Percentiles rank a stretch among this genome's conserved stretches.
These are phyloP conservation scores for Podaxis carcinomalis DNA, from an alignment of 768 basidiomycete species.

Conservation along the genomic window DNA sequence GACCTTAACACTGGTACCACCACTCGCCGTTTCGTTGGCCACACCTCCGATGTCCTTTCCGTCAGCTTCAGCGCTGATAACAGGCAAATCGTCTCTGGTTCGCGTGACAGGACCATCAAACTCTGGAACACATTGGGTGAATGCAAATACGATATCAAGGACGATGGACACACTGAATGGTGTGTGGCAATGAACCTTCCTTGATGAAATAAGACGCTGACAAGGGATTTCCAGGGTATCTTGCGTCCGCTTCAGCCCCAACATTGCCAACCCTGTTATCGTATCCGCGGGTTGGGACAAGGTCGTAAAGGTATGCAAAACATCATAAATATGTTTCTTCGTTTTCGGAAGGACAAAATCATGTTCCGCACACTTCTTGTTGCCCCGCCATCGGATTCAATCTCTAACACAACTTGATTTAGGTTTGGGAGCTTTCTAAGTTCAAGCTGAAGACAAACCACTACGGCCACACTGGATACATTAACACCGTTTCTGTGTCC, in stretches of 20 bases:
- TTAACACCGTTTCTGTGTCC: conserved; percentile 97
- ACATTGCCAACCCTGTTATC: conserved; percentile 95
- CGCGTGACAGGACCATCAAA: conserved; percentile 96
- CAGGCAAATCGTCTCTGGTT: conserved; percentile 98
- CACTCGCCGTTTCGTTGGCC: conserved; percentile 96
- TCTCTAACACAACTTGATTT: conserved; percentile 53
- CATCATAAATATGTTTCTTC: conserved; percentile 4
- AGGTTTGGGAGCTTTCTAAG: conserved; percentile 99
- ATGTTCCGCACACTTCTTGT: conserved; percentile 74
- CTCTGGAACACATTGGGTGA: conserved; percentile 99
- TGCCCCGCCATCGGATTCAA: conserved; percentile 71
- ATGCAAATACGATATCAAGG: conserved; percentile 99
- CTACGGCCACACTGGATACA: conserved; percentile 98
- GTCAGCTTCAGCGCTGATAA: conserved; percentile 99
- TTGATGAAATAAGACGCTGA: conserved; percentile 6
- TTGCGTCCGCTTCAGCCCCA: conserved; percentile 98
- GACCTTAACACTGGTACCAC: conserved; percentile 97
- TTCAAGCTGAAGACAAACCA: conserved; percentile 99
- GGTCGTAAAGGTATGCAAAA: conserved; percentile 87
- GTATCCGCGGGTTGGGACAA: conserved; percentile 99
- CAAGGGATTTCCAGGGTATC: conserved; percentile 68
- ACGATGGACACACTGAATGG: conserved; percentile 98
- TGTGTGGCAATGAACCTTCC: conserved; percentile 24
- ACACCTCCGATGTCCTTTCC: conserved; percentile 95
- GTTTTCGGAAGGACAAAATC: conserved; percentile 22